Base-by-base conservation (phyloP, 257 asterid species). In the Scutellaria galericulata region DNA sequence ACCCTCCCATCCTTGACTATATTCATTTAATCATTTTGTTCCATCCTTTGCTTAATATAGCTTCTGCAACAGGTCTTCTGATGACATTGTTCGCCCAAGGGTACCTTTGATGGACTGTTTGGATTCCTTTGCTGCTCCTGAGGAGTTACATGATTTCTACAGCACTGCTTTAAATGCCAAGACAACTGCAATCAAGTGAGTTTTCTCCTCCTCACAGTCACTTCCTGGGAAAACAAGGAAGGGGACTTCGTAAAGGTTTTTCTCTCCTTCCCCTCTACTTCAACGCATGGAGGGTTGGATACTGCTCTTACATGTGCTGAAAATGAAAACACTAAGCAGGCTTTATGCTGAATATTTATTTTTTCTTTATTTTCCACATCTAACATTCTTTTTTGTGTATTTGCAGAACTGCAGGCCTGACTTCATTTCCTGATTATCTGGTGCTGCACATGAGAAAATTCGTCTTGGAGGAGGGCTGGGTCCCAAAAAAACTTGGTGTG, bases 371-470 rank as follows among this genome's bases (percentile, higher is more conserved):
- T 41, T 56, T 20, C 66, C 7, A 44, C 12, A 41, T 63, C 40
- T 65, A 44, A 41, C 56, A 10, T 40, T 24, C 42, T 11, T 47
- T 67, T 52, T 71, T 67, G 5, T 85, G 66, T 68, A 47, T 66
- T 71, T 77, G 61, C 95, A 94, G 97, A 86, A 89, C 88, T 78
- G 88, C 96, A 54, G 95, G 99, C 48, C 85, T 93, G 87, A 93
- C 92, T 73, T 93, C 98, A 39, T 93, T 93, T 78, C 97, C 98
- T 65, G 96, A 89, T 85, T 93, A 86, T 82, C 81, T 94, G 87
- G 97, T 94, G 39, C 82, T 94, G 85, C 99, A 94, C 75, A 94
- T 94, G 97, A 89, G 96, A 60, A 94, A 94, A 78, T 94, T 94
- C 70, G 93, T 94, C 57, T 79, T 89, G 83, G 97, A 88, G 83